Evolutionary conservation across 257 asterid species (phyloP).

Genomic region (Perilla frutescens): DNA sequence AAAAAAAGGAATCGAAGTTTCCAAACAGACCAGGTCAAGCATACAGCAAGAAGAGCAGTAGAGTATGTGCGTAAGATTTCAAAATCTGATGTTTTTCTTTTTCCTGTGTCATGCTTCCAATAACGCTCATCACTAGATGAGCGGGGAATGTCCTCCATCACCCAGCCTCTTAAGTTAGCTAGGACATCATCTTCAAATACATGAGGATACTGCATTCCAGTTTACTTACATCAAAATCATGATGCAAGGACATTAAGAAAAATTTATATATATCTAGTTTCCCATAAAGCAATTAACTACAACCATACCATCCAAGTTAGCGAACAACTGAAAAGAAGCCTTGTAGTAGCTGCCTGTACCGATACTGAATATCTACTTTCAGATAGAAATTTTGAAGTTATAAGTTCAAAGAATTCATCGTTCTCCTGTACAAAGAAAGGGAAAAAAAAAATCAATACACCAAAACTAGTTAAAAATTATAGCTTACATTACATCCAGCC

Average conservation of each 20-base stretch:
- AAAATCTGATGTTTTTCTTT: constrained; percentile 63
- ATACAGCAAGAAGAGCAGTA: constrained; percentile 91
- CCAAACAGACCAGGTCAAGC: constrained; percentile 68
- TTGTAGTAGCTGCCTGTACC: constrained; percentile 76
- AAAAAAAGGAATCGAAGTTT: constrained; percentile 1
- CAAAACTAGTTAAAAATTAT: background rate
- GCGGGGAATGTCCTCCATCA: constrained; percentile 72
- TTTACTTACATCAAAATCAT: constrained; percentile 38
- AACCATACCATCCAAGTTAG: constrained; percentile 82
- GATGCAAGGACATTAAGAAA: constrained; percentile 28
- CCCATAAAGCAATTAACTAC: background rate
- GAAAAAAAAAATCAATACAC: constrained; percentile 20
- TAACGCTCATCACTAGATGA: constrained; percentile 64
- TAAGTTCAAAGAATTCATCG: constrained; percentile 85
- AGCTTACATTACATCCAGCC: constrained; percentile 2
- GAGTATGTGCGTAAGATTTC: constrained; percentile 88
- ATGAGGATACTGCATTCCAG: constrained; percentile 87
- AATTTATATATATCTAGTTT: background rate
- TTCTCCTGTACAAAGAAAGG: constrained; percentile 74
- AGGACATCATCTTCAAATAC: constrained; percentile 87
- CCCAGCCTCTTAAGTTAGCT: constrained; percentile 85
- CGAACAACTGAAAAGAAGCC: constrained; percentile 95
- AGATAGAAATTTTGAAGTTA: constrained; percentile 74
- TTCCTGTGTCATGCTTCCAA: constrained; percentile 71
- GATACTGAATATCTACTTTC: constrained; percentile 76